phyloP scores from a whole-genome alignment of 768 basidiomycete genomes.

The Cyclocybe aegerita region DNA sequence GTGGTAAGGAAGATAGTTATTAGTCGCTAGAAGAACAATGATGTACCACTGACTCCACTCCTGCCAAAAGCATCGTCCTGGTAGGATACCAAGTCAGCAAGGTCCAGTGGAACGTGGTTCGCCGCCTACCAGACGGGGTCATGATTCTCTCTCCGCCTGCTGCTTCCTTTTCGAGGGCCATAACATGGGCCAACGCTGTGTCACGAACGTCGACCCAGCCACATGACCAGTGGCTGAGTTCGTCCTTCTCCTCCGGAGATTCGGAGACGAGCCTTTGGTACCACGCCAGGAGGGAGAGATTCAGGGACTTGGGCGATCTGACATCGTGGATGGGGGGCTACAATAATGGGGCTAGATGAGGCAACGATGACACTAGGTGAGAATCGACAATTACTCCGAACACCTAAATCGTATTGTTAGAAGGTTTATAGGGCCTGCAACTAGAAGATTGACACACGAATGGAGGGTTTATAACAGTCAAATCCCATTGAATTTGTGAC shows the following conservation, averaged over 20 bases:
- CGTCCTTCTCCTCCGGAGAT: conserved; percentile 15
- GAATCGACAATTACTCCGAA: conserved; percentile 7
- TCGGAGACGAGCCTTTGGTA: conserved; percentile 23
- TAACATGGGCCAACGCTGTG: conserved; percentile 52
- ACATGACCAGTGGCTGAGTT: conserved; percentile 12
- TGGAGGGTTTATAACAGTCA: conserved; percentile 52
- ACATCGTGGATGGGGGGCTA: conserved; percentile 45
- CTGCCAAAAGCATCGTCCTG: conserved; percentile 30
- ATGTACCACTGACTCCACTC: conserved; percentile 31
- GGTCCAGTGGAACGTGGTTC: background rate
- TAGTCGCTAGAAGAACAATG: background rate
- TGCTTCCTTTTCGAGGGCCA: conserved; percentile 46
- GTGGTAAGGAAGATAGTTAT: background rate
- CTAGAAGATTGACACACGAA: too few relatives aligned
- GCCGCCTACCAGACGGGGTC: conserved; percentile 31
- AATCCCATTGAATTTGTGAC: conserved; percentile 41
- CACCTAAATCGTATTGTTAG: background rate
- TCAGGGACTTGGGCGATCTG: conserved; percentile 30
- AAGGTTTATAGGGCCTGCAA: too few relatives aligned
- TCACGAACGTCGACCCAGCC: conserved; percentile 54
- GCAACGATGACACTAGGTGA: background rate
- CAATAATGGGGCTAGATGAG: background rate
- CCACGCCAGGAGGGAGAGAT: conserved; percentile 31
- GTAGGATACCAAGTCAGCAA: background rate
- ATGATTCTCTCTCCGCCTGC: conserved; percentile 61